Evolutionary conservation across 768 basidiomycete species (phyloP).

Genomic region (Rhodotorula diobovata): DNA sequence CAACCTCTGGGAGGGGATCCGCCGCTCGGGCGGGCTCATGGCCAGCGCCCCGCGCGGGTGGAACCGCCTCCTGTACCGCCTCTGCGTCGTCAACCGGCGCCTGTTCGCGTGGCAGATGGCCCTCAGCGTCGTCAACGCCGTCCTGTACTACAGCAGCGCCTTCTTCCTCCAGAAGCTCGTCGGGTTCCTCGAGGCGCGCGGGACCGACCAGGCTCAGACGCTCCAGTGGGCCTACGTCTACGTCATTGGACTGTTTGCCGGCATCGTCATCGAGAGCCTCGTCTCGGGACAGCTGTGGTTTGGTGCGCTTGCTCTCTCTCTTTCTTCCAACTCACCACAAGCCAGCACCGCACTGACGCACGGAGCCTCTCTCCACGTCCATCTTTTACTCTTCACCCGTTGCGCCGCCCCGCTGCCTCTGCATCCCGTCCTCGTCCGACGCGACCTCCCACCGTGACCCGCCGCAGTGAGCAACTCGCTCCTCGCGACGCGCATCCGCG

Average conservation of each 20-base stretch:
- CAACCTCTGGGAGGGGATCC: constrained; percentile 24
- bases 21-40: neutral
- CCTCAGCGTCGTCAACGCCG: constrained; percentile 16
- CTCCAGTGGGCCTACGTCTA: constrained; percentile 34
- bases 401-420: too few relatives aligned
- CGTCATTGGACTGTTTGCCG: constrained; percentile 33
- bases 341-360: neutral
- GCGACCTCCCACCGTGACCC: too few relatives aligned
- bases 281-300: constrained; percentile 37
- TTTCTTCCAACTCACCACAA: neutral
- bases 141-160: constrained; percentile 42
- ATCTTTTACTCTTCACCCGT: too few relatives aligned
- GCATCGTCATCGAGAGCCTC: constrained; percentile 31
- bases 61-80: constrained; percentile 32
- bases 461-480: constrained; percentile 29
- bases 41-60: constrained; percentile 11
- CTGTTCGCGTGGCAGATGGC: constrained; percentile 25
- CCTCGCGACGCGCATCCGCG: constrained; percentile 37
- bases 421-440: too few relatives aligned
- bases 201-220: neutral
- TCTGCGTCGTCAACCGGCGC: constrained; percentile 19
- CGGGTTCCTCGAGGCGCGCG: constrained; percentile 33
- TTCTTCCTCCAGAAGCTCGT: constrained; percentile 43
- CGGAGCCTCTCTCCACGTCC: too few relatives aligned
- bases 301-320: constrained; percentile 8